Conservation (phyloP, 2,329 filamentous ascomycete genomes). For the Pseudocercospora vitis region DNA sequence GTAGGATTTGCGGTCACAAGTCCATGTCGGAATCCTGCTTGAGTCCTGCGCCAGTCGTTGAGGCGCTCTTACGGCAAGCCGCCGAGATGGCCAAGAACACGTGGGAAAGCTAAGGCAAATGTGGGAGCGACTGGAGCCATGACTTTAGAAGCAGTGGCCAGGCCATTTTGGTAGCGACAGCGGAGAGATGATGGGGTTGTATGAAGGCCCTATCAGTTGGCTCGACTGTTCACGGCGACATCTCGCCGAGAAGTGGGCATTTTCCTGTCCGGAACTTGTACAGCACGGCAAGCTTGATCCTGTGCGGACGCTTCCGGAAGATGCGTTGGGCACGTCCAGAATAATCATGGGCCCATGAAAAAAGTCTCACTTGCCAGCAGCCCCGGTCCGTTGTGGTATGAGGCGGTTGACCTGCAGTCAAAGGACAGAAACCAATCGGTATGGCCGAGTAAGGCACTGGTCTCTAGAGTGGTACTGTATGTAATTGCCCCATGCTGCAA, state of each 20-base stretch:
- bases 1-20: not conserved
- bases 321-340: not conserved
- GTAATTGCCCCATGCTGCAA: no score
- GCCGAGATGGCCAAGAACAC: not conserved
- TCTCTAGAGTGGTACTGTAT: no score
- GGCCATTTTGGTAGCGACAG: not conserved
- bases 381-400: not conserved
- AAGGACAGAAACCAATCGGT: not conserved
- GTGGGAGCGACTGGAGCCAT: no score
- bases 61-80: not conserved
- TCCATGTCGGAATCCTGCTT: slow-evolving; percentile 1
- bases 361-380: not conserved
- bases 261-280: not conserved
- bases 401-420: no score
- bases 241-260: slow-evolving; percentile 1
- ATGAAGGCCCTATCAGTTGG: not conserved
- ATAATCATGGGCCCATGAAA: not conserved
- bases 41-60: not conserved
- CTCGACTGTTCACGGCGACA: not conserved
- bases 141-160: no score
- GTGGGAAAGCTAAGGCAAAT: not conserved
- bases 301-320: not conserved
- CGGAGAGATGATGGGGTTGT: not conserved
- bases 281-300: not conserved
- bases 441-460: not conserved